These are phyloP conservation scores for Rhizopus delemar DNA, from an alignment of 371 early-diverging fungal species.

Conservation along the genomic window DNA sequence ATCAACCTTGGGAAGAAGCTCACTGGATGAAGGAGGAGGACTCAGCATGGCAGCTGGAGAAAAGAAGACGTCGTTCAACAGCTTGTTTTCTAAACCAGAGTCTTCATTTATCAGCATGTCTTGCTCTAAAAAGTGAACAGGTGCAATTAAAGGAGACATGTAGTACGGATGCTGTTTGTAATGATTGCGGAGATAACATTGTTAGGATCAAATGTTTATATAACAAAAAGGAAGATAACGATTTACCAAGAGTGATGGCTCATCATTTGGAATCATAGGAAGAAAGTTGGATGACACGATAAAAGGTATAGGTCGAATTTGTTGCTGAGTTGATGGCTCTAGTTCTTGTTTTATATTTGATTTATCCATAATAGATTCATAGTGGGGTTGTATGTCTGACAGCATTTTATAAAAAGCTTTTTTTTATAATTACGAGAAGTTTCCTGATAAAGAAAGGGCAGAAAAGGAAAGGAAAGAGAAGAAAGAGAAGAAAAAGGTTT, in stretches of 20 bases:
- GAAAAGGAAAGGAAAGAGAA: not conserved
- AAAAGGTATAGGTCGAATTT: not conserved
- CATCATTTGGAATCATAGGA: not conserved
- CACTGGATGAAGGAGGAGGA: not conserved
- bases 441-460: not conserved
- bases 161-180: conserved; percentile 5
- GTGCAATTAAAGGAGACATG: not conserved
- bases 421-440: not conserved
- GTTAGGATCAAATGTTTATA: not conserved
- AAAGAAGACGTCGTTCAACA: conserved; percentile 23
- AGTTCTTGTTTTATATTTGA: not conserved
- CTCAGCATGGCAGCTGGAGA: conserved; percentile 11
- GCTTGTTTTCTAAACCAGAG: conserved; percentile 4
- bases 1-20: not conserved
- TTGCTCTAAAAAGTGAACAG: not conserved
- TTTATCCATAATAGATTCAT: not conserved
- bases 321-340: not conserved
- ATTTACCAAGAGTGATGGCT: not conserved
- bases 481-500: not conserved
- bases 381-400: not conserved
- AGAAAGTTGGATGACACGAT: not conserved
- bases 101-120: not conserved
- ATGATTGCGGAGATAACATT: conserved; percentile 2
- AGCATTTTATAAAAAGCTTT: not conserved
- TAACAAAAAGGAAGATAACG: not conserved